These are phyloP conservation scores for Ambrosia hybrid DNA, from an alignment of 140 eudicot genomes.

Conservation along the genomic window DNA sequence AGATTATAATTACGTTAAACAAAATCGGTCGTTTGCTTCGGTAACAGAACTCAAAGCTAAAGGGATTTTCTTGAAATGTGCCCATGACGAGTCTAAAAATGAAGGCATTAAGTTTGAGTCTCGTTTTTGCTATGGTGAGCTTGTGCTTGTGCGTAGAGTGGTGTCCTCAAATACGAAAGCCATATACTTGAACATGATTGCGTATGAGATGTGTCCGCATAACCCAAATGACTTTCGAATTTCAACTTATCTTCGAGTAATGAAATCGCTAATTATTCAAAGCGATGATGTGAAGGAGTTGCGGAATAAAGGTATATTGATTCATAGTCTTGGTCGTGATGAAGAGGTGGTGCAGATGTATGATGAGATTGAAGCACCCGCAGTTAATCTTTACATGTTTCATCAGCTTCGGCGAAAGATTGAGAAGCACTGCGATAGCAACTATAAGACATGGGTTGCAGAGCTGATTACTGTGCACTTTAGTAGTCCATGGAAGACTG, in stretches of 20 bases:
- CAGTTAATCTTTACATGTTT: conserved; percentile 14
- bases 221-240: conserved; percentile 26
- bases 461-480: conserved; percentile 26
- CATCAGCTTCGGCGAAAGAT: conserved; percentile 16
- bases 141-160: conserved; percentile 26
- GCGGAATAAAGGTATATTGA: conserved; percentile 18
- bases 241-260: conserved; percentile 29
- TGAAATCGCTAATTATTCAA: conserved; percentile 32
- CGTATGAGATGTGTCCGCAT: conserved; percentile 37
- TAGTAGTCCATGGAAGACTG: conserved; percentile 35
- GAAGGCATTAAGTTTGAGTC: conserved; percentile 31
- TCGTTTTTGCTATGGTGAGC: conserved; percentile 18
- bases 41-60: conserved; percentile 36
- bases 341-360: conserved; percentile 35
- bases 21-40: conserved; percentile 30
- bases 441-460: conserved; percentile 24
- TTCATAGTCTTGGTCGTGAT: conserved; percentile 28
- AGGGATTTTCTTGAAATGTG: conserved; percentile 29
- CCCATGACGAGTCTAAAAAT: neutral
- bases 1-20: neutral
- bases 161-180: conserved; percentile 4
- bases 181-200: conserved; percentile 35
- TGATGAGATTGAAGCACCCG: conserved; percentile 24
- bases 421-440: conserved; percentile 29
- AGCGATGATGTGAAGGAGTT: conserved; percentile 38